Base-by-base conservation (phyloP, 1,284 basidiomycete genomes). In the Sporisorium scitamineum region DNA sequence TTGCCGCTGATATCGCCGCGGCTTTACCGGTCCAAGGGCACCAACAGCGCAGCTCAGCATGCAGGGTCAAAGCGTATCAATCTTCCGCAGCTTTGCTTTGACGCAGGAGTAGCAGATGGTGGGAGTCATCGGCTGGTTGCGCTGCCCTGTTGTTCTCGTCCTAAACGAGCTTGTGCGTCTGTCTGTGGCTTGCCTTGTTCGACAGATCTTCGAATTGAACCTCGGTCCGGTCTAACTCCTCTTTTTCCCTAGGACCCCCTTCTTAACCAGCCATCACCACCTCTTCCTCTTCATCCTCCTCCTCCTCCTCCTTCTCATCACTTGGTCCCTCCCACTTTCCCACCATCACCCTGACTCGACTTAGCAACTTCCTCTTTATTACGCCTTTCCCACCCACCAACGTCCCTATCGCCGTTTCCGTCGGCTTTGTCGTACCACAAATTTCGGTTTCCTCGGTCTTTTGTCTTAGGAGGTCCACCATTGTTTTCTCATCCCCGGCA, bases 171-270 rank as follows among this genome's bases (percentile, higher is more conserved):
- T n/a, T n/a, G n/a, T 42, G 45, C 16, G 9, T 34, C 6, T 34
- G 5, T 18, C 26, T 29, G 24, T 41, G 26, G 53, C 53, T 41
- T 16, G 53, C 53, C 24, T 42, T 54, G 53, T 41, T 54, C 53
- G 53, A 42, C 39, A 42, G 53, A 54, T 54, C 18, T 26, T 54
- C 10, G 53, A 42, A 54, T 42, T 54, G 39, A 42, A 54, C 18
- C 18, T 42, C 37, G 39, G 53, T 32, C 50, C 50, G 50, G 50
- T 48, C n/a, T n/a, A n/a, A n/a, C n/a, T n/a, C 8, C 26, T 45
- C 18, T n/a, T 29, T 16, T 29, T 26, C 42, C 42, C 44, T 16
- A 27, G 8, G 13, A 14, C 6, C 34, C 27, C 44, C 47, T 48
- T 48, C 47, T 29, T 29, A 48, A 48, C 26, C 16, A 48, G 16